Conservation (phyloP, 192 early-diverging fungal species). For the Mortierella hygrophila region DNA sequence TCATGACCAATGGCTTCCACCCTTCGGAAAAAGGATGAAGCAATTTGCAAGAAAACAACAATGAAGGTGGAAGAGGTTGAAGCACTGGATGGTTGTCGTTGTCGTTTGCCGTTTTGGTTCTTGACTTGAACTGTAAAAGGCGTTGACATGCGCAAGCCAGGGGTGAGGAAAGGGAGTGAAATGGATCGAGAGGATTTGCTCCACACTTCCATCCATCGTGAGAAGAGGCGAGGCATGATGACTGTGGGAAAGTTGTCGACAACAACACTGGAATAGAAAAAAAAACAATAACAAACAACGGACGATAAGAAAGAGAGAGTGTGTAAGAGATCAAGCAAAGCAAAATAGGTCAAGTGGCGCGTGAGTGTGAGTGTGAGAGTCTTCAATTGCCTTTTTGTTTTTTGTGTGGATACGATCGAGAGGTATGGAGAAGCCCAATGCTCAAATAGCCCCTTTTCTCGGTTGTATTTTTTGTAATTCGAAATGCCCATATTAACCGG, state of each 20-base stretch:
- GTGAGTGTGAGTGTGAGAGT: no score
- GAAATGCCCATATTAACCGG: not conserved
- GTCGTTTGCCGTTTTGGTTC: not conserved
- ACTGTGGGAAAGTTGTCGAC: not conserved
- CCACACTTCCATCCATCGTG: not conserved
- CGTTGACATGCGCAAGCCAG: not conserved
- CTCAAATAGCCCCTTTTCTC: not conserved
- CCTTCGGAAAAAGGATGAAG: not conserved
- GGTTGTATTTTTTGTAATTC: conserved; percentile 7
- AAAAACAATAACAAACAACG: not conserved
- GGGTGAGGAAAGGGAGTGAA: not conserved
- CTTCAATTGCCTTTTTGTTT: not conserved
- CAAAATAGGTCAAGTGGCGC: not conserved
- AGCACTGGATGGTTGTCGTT: not conserved
- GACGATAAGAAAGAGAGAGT: not conserved
- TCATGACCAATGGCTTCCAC: not conserved
- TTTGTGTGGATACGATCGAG: not conserved
- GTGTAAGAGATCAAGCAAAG: not conserved
- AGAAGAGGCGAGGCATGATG: not conserved
- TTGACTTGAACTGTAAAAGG: not conserved
- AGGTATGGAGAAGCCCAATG: not conserved
- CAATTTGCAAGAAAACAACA: not conserved
- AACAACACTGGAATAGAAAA: not conserved
- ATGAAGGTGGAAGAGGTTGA: not conserved
- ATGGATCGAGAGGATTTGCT: not conserved